Percentiles rank a stretch among this genome's conserved stretches.
Conservation (phyloP, 2,329 filamentous ascomycete genomes). For the Beauveria varroae region DNA sequence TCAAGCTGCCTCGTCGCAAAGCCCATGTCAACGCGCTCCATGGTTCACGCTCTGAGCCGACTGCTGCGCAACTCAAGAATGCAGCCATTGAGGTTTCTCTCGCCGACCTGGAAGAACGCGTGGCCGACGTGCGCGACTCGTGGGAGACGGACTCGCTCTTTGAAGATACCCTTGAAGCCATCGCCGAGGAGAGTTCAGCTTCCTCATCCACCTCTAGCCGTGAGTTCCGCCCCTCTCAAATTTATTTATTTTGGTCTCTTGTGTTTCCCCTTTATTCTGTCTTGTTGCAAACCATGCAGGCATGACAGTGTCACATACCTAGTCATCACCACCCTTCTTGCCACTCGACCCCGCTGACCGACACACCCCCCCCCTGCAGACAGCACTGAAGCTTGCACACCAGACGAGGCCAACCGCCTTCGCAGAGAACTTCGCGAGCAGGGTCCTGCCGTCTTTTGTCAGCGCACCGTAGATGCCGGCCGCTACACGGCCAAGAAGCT, state of each 20-base stretch:
- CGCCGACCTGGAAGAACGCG: constrained; percentile 42
- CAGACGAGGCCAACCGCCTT: constrained; percentile 61
- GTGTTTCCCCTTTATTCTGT: neutral
- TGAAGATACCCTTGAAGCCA: constrained; percentile 53
- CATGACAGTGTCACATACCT: constrained; percentile 8
- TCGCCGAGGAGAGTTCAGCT: constrained; percentile 39
- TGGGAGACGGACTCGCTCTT: constrained; percentile 61
- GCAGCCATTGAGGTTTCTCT: constrained; percentile 29
- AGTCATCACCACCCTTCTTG: neutral
- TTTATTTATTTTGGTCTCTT: neutral
- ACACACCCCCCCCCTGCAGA: constrained; percentile 20
- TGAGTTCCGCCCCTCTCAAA: constrained; percentile 24
- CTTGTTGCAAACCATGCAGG: neutral
- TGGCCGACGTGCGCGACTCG: constrained; percentile 44
- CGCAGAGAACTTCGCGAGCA: constrained; percentile 65
- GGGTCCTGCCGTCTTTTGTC: constrained; percentile 71
- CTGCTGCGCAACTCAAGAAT: constrained; percentile 27
- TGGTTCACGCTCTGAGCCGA: constrained; percentile 25
- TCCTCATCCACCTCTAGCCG: constrained; percentile 37
- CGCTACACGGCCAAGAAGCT: constrained; percentile 73
- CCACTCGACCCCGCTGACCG: neutral
- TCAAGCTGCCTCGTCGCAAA: constrained; percentile 26
- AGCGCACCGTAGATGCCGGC: constrained; percentile 60
- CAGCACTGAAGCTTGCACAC: constrained; percentile 48
- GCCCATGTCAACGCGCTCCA: constrained; percentile 29